Base-by-base conservation (phyloP, 148 eudicot species). In the Chenopodium suecicum region DNA sequence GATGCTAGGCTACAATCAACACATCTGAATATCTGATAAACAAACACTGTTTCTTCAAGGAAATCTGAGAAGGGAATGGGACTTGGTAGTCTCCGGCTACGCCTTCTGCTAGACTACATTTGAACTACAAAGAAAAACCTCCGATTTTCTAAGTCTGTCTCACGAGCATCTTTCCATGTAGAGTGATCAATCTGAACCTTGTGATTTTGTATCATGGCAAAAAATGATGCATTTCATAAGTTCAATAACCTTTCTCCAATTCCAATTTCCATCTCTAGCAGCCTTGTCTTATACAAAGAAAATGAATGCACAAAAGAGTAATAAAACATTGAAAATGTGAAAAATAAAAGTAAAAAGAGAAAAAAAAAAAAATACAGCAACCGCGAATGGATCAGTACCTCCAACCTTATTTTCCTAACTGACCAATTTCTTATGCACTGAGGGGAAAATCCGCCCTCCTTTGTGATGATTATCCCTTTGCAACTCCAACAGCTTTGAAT, bases 201-300 rank as follows among this genome's bases (percentile, higher is more conserved):
- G 76, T 65, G 73, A 65, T 7, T 70, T 76, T 46, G 29, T 70
- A 65, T 78, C 81, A 76, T 72, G 56, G 64, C 66, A 83, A 83
- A 83, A 48, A 73, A 73, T 78, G 81, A 82, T 82, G 72, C 81
- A 56, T 17, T 32, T 71, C 48, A 70, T 58, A 70, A 77, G 31
- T 23, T 34, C 74, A 2, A 52, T 27, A 64, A 27, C 60, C 77
- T n/a, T 31, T 73, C 22, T 58, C 66, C 32, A 37, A 25, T 78
- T 64, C 77, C 84, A 77, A 79, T 82, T 86, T 81, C 75, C 73
- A 79, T 47, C 86, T 76, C 83, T 74, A 68, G 86, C 79, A 84
- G 74, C 81, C 85, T 72, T 82, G 81, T 74, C 86, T 82, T 70
- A 78, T 82, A 82, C 82, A 86, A 82, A 73, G 85, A 86, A 87